Base-by-base conservation (phyloP, 371 early-diverging fungal genomes). In the Zopfochytrium polystomum region DNA sequence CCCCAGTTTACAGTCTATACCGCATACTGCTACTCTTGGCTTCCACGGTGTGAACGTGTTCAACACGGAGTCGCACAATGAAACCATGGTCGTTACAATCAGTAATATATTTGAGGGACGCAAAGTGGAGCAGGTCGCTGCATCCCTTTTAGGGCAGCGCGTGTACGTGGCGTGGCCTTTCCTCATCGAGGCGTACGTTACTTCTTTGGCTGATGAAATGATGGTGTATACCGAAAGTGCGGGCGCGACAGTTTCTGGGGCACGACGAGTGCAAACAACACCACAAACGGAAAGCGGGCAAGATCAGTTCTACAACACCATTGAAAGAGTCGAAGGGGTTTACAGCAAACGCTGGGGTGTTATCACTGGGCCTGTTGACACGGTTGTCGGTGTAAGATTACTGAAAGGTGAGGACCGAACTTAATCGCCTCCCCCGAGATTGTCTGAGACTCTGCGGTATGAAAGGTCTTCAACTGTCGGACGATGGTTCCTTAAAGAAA, bases 1-100 rank as follows among this genome's bases (percentile, higher is more conserved):
- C 72, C 98, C 98, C 22, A 81, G 91, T 0, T 67, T 97, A 47
- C 67, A 89, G 43, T 89, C 92, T 0, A 72, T 91, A n/a, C 80
- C 84, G 27, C 82, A 89, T 71, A 79, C 77, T 0, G 85, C 81
- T 18, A 74, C 77, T 33, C 72, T 95, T 20, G 86, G 77, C 5
- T 83, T 78, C 61, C 90, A 90, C 63, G 81, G 85, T 29, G 90
- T 96, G 13, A 81, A 84, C 52, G 92, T 95, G 3, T 96, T 95
- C 79, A 85, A 91, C 47, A 75, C 75, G 27, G 88, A 91, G 43
- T 89, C 89, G 72, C 73, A 69, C 23, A 87, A 89, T 58, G 93
- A 93, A 71, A 87, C 87, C 2, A 83, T 96, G 78, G 80, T 93
- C 3, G 73, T 96, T 27, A 79, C 79, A 18, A 61, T 89, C 45